Evolutionary conservation across 2,329 filamentous ascomycete genomes (phyloP).

Genomic region (Paraconiothyrium sp.): DNA sequence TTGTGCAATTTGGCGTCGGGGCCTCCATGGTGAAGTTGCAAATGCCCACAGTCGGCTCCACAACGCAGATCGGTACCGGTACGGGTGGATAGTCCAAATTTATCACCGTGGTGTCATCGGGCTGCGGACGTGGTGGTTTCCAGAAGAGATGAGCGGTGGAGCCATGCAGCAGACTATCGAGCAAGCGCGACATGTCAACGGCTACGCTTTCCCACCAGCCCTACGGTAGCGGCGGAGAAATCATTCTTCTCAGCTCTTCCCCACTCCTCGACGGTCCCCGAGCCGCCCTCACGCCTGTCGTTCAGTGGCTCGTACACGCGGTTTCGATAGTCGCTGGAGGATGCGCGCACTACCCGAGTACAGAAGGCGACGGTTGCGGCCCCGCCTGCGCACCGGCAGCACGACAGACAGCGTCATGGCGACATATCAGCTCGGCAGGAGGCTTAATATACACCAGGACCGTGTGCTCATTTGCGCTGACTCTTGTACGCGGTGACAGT

Average conservation of each 20-base stretch:
- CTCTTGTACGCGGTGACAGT: background rate
- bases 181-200: background rate
- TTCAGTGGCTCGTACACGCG: background rate
- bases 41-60: no score
- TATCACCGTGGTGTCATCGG: background rate
- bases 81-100: background rate
- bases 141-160: background rate
- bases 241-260: background rate
- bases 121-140: background rate
- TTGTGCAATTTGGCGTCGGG: no score
- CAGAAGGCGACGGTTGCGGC: background rate
- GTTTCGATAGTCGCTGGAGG: background rate
- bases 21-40: no score
- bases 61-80: background rate
- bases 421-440: background rate
- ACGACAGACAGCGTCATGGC: background rate
- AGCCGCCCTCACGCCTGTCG: background rate
- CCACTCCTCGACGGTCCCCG: background rate
- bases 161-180: background rate
- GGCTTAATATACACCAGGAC: conserved; percentile 1
- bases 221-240: no score
- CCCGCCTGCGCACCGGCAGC: background rate
- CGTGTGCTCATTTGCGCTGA: conserved; percentile 4
- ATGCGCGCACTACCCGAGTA: background rate
- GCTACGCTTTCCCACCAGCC: background rate